A percentile compares a stretch with the other conserved stretches of the same genome.
phyloP scores from a whole-genome alignment of 1,284 basidiomycete species.

The Hemileia vastatrix region DNA sequence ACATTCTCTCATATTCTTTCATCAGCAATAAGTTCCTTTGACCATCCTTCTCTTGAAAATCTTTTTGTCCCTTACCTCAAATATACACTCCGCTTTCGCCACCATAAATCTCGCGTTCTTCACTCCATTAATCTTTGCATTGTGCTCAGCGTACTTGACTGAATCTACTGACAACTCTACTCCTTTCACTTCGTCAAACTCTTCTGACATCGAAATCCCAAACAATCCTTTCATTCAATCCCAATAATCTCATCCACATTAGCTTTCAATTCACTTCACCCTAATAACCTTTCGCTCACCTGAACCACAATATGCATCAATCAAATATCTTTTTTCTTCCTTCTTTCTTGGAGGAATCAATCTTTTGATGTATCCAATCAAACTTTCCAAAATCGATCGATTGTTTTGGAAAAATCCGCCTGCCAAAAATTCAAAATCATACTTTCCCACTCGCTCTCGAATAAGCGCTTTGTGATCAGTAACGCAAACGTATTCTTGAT shows the following conservation, averaged over 20 bases:
- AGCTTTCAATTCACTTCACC: too few species aligned
- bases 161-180: slow-evolving; percentile 66
- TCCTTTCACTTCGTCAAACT: slow-evolving; percentile 71
- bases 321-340: slow-evolving; percentile 60
- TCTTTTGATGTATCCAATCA: slow-evolving; percentile 69
- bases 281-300: too few species aligned
- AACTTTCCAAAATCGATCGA: slow-evolving; percentile 73
- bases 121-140: slow-evolving; percentile 62
- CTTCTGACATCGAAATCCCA: slow-evolving; percentile 69
- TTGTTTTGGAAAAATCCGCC: slow-evolving; percentile 98
- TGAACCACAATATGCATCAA: slow-evolving; percentile 86
- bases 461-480: slow-evolving; percentile 72
- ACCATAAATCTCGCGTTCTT: slow-evolving; percentile 49
- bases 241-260: too few species aligned
- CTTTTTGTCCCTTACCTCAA: too few species aligned
- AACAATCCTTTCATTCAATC: slow-evolving; percentile 70
- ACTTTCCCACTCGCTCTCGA: slow-evolving; percentile 71
- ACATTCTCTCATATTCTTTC: too few species aligned
- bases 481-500: slow-evolving; percentile 62
- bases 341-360: slow-evolving; percentile 53
- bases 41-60: too few species aligned
- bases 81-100: slow-evolving; percentile 53
- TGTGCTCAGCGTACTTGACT: slow-evolving; percentile 68
- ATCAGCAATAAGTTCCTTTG: too few species aligned
- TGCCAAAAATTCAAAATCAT: slow-evolving; percentile 76